A percentile compares a stretch with the other conserved stretches of the same genome.
Evolutionary conservation across 2,329 filamentous ascomycete species (phyloP).

Genomic region (Cylindrodendrum hubeiense): DNA sequence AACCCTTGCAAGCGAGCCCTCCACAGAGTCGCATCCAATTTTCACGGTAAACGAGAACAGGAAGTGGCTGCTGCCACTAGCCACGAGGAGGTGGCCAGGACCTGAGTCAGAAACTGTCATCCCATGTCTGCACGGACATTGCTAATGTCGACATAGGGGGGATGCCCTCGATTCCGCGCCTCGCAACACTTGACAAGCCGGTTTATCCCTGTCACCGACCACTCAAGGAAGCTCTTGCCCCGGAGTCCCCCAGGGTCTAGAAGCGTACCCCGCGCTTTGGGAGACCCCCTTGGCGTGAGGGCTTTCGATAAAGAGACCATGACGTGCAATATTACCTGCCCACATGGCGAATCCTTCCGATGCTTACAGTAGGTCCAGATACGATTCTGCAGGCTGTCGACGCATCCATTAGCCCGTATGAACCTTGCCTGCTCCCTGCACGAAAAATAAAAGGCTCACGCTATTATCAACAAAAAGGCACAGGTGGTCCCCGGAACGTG

Average conservation of each 20-base stretch:
- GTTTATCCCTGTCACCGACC: too few species aligned
- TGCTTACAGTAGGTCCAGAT: too few species aligned
- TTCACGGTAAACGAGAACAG: neutral
- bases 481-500: neutral
- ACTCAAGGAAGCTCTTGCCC: neutral
- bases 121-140: neutral
- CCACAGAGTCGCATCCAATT: neutral
- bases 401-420: too few species aligned
- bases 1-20: neutral
- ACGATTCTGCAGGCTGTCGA: too few species aligned
- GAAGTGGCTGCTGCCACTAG: neutral
- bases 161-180: neutral
- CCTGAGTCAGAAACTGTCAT: neutral
- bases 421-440: too few species aligned
- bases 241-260: neutral
- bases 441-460: neutral
- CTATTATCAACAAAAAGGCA: neutral
- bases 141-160: neutral
- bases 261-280: neutral
- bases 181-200: neutral
- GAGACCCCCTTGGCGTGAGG: neutral
- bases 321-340: too few species aligned
- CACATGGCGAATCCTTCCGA: too few species aligned
- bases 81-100: neutral
- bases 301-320: too few species aligned